A percentile compares a stretch with the other conserved stretches of the same genome.
Evolutionary conservation across 495 filamentous ascomycete species (phyloP).

Genomic region (Darksidea phi): DNA sequence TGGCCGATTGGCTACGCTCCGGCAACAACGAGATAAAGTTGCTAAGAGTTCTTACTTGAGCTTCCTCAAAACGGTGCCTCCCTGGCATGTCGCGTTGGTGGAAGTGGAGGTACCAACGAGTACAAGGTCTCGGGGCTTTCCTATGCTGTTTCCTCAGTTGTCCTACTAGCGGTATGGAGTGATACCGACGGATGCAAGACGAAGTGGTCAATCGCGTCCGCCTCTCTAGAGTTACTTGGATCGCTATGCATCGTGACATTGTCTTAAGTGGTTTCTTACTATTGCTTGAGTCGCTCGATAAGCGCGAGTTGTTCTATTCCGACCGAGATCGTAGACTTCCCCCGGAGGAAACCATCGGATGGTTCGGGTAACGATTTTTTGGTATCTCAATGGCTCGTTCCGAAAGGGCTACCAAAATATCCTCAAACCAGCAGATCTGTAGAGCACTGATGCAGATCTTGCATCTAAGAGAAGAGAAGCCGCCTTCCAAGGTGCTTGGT

Average conservation of each 20-base stretch:
- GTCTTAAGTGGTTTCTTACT: conserved; percentile 26
- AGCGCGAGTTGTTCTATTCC: conserved; percentile 22
- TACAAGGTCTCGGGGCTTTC: conserved; percentile 9
- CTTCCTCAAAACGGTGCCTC: conserved; percentile 21
- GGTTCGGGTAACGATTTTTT: conserved; percentile 27
- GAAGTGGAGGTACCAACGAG: conserved; percentile 4
- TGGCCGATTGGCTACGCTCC: conserved; percentile 22
- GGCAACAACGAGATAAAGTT: conserved; percentile 13
- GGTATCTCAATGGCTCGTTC: conserved; percentile 26
- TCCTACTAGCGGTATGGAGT: conserved; percentile 31
- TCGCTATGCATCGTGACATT: conserved; percentile 16
- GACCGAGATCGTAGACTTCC: conserved; percentile 19
- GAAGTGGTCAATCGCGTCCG: conserved; percentile 19
- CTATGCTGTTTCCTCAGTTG: conserved; percentile 26
- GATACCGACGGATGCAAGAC: conserved; percentile 24
- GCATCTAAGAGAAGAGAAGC: conserved; percentile 4
- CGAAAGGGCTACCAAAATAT: conserved; percentile 24
- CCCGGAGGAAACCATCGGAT: conserved; percentile 27
- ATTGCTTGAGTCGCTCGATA: conserved; percentile 31
- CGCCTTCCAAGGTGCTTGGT: conserved; percentile 17
- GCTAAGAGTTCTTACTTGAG: conserved; percentile 27
- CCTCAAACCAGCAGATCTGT: conserved; percentile 19
- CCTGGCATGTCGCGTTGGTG: not conserved
- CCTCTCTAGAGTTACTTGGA: conserved; percentile 15
- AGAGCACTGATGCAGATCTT: conserved; percentile 24